A percentile compares a stretch with the other conserved stretches of the same genome.
These are phyloP conservation scores for Arachis stenosperma DNA, from an alignment of 306 rosid genomes.

Conservation along the genomic window DNA sequence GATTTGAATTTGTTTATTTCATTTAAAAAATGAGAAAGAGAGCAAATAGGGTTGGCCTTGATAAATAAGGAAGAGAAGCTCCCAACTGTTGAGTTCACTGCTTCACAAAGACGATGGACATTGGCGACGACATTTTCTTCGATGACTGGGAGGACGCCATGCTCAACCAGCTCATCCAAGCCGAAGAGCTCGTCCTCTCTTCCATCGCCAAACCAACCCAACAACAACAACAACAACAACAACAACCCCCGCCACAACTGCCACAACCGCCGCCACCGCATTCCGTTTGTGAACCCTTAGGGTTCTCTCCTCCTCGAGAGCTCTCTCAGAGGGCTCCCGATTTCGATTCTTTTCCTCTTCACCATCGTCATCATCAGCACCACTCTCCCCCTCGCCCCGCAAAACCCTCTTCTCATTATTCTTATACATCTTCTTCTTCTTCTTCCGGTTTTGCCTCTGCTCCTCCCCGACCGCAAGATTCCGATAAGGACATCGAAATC, in stretches of 20 bases:
- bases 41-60: too few relatives aligned
- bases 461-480: slow-evolving; percentile 12
- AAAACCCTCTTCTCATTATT: background rate
- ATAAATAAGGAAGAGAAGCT: too few relatives aligned
- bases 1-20: too few relatives aligned
- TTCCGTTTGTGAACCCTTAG: background rate
- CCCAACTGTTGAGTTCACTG: too few relatives aligned
- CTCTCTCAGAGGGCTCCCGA: slow-evolving; percentile 61
- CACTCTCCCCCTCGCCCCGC: background rate
- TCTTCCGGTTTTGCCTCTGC: slow-evolving; percentile 39
- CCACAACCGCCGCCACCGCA: background rate
- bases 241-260: slow-evolving; percentile 29
- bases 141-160: slow-evolving; percentile 64
- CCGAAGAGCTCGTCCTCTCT: slow-evolving; percentile 49
- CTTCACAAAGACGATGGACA: slow-evolving; percentile 33
- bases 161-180: slow-evolving; percentile 52
- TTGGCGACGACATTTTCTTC: slow-evolving; percentile 48
- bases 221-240: background rate
- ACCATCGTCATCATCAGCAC: background rate
- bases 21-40: too few relatives aligned
- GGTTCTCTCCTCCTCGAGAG: slow-evolving; percentile 82
- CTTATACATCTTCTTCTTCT: background rate
- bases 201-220: slow-evolving; percentile 36
- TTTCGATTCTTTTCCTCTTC: slow-evolving; percentile 31
- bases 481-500: slow-evolving; percentile 55